Conservation (phyloP, 192 early-diverging fungal genomes). For the Physocladia obscura region DNA sequence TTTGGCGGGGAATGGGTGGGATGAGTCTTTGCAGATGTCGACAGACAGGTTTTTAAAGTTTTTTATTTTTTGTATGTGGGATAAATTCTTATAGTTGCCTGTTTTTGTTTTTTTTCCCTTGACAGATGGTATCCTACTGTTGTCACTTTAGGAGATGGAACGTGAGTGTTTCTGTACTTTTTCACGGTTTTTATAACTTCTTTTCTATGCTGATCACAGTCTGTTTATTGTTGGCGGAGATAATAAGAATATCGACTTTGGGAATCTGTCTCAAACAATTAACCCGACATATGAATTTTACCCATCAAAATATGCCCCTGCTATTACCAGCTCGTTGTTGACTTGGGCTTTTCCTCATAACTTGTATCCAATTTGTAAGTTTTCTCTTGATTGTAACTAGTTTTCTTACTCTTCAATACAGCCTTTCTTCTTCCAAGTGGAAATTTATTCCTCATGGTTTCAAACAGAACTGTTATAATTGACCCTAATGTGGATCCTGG, state of each 20-base stretch:
- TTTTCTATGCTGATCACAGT: neutral
- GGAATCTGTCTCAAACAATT: constrained; percentile 21
- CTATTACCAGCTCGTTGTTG: neutral
- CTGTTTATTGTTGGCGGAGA: constrained; percentile 17
- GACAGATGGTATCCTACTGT: constrained; percentile 24
- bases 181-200: neutral
- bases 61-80: too few species aligned
- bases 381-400: constrained; percentile 21
- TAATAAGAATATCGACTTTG: constrained; percentile 31
- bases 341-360: constrained; percentile 23
- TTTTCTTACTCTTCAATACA: too few species aligned
- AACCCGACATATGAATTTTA: constrained; percentile 39
- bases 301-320: neutral
- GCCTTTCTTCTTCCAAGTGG: constrained; percentile 38
- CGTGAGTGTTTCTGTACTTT: neutral
- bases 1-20: neutral
- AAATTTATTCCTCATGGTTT: constrained; percentile 40
- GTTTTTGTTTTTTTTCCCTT: too few species aligned
- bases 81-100: too few species aligned
- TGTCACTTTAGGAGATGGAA: constrained; percentile 12
- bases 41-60: too few species aligned
- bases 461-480: constrained; percentile 28
- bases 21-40: neutral
- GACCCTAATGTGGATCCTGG: constrained; percentile 10
- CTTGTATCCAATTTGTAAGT: constrained; percentile 12